phyloP scores from a whole-genome alignment of 495 filamentous ascomycete species.

The Aspergillus saccharolyticus region DNA sequence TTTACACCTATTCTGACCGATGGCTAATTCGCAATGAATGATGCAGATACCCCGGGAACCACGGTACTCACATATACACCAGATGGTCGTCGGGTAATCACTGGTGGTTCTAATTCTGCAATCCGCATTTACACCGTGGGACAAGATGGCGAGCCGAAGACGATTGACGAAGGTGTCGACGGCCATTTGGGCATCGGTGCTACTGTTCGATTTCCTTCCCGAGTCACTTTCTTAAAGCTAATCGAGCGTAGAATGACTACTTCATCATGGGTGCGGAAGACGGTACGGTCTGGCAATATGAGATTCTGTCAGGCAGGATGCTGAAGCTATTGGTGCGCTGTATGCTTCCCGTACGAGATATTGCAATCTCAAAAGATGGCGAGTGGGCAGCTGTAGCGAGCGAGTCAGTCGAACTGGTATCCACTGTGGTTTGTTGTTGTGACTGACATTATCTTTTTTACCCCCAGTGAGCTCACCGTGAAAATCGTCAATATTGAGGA shows the following conservation, averaged over 20 bases:
- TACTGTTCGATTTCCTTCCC: conserved; percentile 43
- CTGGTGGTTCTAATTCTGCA: conserved; percentile 83
- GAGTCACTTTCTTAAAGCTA: neutral
- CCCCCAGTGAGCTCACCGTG: conserved; percentile 81
- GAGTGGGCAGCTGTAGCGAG: conserved; percentile 94
- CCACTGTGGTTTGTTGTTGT: neutral
- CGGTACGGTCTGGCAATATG: conserved; percentile 86
- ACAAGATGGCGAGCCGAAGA: conserved; percentile 83
- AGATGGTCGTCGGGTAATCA: conserved; percentile 66
- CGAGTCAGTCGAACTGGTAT: conserved; percentile 51
- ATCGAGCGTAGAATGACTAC: conserved; percentile 57
- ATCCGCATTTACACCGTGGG: conserved; percentile 87
- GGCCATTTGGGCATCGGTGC: conserved; percentile 72
- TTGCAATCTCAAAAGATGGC: conserved; percentile 75
- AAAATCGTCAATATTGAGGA: conserved; percentile 81
- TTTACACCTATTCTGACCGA: neutral
- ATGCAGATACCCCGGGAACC: conserved; percentile 60
- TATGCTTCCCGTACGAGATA: conserved; percentile 76
- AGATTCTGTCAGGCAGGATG: conserved; percentile 66
- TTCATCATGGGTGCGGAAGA: conserved; percentile 89
- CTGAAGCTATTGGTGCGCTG: conserved; percentile 76
- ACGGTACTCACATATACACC: conserved; percentile 66
- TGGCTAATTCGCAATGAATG: conserved; percentile 11
- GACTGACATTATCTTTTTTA: conserved; percentile 13
- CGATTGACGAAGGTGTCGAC: conserved; percentile 82